Base-by-base conservation (phyloP, 202 grass and related monocot genomes). In the Saccharum hybrid region DNA sequence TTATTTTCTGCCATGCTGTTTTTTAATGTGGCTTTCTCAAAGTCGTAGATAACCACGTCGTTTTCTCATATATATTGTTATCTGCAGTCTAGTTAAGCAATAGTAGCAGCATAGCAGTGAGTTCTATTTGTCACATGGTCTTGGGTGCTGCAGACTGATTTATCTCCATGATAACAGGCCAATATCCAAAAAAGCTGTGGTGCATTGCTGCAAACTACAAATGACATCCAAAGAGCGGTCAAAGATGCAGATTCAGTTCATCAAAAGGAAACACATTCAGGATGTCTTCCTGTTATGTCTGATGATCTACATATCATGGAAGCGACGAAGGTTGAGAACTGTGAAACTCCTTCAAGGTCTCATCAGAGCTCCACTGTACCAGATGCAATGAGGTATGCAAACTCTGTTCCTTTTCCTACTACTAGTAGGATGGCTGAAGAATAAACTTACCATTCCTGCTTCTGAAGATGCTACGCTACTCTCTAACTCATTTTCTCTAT, bases 351-450 rank as follows among this genome's bases (percentile, higher is more conserved):
- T 75, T 6, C 86, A 73, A 69, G 68, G 15, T 75, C 37, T 69
- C 78, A 87, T 51, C 80, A 87, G 40, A 80, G 56, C 56, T 87
- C 45, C 66, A 63, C 19, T 62, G 14, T 75, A 66, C 82, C 61
- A 79, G 90, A 92, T 82, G 82, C 51, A 60, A 45, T 68, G 68
- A 82, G 84, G 82, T 91, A 82, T 51, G 70, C 15, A 7, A 68
- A 26, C 31, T 21, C 23, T 71, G n/a, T 66, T 67, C 23, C 66
- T 69, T 66, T 67, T 74, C 31, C 49, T 76, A 26, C 10, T 54
- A 15, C 1, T 43, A 52, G 19, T 63, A 36, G 4, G 18, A 68
- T 71, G 30, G 39, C 64, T 49, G 12, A 74, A 81, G n/a, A 81
- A 16, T 30, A 42, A 42, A 69, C 7, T 2, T 28, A 31, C 5